Percentiles rank a stretch among this genome's conserved stretches.
phyloP scores from a whole-genome alignment of 805 yeast genomes.

The Zygoascus bituminiphila region DNA sequence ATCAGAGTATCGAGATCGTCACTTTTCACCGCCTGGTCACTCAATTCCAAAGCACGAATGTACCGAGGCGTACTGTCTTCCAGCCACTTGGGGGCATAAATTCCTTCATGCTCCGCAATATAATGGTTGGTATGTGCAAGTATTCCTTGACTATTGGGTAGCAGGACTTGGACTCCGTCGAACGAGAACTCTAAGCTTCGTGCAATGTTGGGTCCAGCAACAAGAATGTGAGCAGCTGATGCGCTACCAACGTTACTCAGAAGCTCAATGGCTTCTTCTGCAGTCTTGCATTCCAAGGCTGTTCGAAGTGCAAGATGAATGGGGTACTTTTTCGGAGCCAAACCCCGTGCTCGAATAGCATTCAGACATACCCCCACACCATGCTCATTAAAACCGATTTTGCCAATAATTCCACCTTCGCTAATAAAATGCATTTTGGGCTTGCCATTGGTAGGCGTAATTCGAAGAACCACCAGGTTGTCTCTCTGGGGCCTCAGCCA shows the following conservation, averaged over 20 bases:
- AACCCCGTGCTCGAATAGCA: constrained; percentile 28
- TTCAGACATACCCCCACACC: constrained; percentile 30
- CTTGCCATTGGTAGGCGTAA: constrained; percentile 18
- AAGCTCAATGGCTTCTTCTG: constrained; percentile 19
- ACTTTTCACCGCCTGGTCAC: constrained; percentile 7
- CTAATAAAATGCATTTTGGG: constrained; percentile 27
- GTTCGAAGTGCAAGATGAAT: constrained; percentile 32
- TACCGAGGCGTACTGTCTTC: constrained; percentile 11
- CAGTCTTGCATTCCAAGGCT: constrained; percentile 25
- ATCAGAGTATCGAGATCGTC: constrained; percentile 2
- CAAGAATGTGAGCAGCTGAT: constrained; percentile 16
- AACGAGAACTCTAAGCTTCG: constrained; percentile 17
- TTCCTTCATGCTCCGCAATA: constrained; percentile 12
- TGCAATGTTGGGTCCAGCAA: constrained; percentile 12
- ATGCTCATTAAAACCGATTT: constrained; percentile 29
- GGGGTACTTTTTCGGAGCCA: constrained; percentile 28
- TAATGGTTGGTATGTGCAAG: constrained; percentile 17
- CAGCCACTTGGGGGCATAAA: constrained; percentile 9
- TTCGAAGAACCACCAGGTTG: constrained; percentile 25
- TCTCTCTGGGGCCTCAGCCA: constrained; percentile 29
- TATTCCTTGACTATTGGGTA: constrained; percentile 8
- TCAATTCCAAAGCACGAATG: constrained; percentile 12
- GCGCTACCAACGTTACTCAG: constrained; percentile 11
- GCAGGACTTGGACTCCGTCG: constrained; percentile 6
- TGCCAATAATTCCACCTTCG: constrained; percentile 33